phyloP scores from a whole-genome alignment of 83 land plant species.

The Thuja plicata region DNA sequence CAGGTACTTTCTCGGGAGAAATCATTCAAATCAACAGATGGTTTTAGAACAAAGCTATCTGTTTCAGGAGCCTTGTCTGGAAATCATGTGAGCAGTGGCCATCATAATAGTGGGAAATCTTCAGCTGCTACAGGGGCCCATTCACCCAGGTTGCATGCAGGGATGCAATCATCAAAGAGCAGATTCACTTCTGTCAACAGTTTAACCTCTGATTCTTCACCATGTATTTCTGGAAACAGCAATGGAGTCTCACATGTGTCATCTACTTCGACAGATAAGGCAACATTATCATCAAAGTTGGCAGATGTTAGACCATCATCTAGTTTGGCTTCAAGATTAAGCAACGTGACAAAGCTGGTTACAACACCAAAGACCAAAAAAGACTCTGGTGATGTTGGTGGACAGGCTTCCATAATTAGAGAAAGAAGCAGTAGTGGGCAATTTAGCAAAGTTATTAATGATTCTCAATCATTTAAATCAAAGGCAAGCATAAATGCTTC shows the following conservation, averaged over 20 bases:
- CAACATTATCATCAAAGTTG: background rate
- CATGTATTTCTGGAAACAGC: background rate
- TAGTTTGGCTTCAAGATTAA: slow-evolving; percentile 15
- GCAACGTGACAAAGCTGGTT: background rate
- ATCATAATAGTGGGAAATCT: slow-evolving; percentile 20
- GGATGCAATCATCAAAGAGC: slow-evolving; percentile 28
- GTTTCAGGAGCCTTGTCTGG: slow-evolving; percentile 8
- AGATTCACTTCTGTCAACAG: background rate
- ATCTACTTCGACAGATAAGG: slow-evolving; percentile 1
- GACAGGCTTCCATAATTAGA: slow-evolving; percentile 23
- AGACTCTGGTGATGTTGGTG: slow-evolving; percentile 27
- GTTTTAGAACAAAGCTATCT: slow-evolving; percentile 29
- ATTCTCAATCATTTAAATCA: slow-evolving; percentile 51
- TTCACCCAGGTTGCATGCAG: slow-evolving; percentile 13
- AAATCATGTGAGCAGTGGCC: slow-evolving; percentile 13
- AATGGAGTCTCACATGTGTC: background rate
- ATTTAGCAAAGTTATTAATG: slow-evolving; percentile 20
- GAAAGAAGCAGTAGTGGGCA: slow-evolving; percentile 31
- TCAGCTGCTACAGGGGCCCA: background rate
- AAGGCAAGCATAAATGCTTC: slow-evolving; percentile 20
- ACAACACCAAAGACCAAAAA: slow-evolving; percentile 43
- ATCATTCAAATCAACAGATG: slow-evolving; percentile 60
- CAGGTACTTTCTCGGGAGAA: slow-evolving; percentile 41
- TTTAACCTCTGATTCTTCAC: slow-evolving; percentile 7
- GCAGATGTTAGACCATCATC: background rate